phyloP scores from a whole-genome alignment of 495 filamentous ascomycete species.

The Lineolata rhizophorae region DNA sequence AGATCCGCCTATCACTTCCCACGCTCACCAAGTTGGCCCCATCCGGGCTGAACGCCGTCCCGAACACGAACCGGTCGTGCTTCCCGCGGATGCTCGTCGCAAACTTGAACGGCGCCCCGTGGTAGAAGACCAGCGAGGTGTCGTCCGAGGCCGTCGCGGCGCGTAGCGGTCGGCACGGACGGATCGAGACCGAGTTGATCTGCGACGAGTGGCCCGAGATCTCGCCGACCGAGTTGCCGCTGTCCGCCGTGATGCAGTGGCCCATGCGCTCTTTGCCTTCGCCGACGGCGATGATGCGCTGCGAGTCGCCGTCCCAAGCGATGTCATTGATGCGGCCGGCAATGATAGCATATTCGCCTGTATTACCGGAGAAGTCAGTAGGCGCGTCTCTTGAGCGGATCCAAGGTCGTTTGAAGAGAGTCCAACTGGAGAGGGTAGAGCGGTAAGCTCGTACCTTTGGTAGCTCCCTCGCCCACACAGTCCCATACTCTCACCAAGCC shows the following conservation, averaged over 20 bases:
- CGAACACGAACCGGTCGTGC: conserved; percentile 76
- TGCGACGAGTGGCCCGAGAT: conserved; percentile 73
- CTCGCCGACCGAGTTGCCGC: conserved; percentile 87
- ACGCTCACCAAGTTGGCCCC: conserved; percentile 68
- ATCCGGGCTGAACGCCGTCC: conserved; percentile 77
- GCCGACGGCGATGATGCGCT: conserved; percentile 88
- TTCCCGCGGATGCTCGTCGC: conserved; percentile 49
- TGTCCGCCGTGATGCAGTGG: conserved; percentile 86
- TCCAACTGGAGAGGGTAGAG: background rate
- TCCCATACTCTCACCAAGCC: conserved; percentile 86
- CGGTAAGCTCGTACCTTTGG: conserved; percentile 38
- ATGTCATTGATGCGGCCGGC: conserved; percentile 89
- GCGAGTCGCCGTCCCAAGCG: conserved; percentile 92
- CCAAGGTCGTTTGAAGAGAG: background rate
- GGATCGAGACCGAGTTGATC: conserved; percentile 79
- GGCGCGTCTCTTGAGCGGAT: conserved; percentile 4
- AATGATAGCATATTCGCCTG: conserved; percentile 80
- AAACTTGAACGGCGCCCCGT: conserved; percentile 91
- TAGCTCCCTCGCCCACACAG: conserved; percentile 38
- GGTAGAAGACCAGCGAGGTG: conserved; percentile 69
- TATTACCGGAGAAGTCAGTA: background rate
- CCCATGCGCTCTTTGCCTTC: conserved; percentile 87
- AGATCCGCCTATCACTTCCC: conserved; percentile 71
- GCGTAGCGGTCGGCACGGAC: conserved; percentile 69
- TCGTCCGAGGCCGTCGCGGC: conserved; percentile 87